Base-by-base conservation (phyloP, 176 grass and related monocot genomes). In the Guadua angustifolia region DNA sequence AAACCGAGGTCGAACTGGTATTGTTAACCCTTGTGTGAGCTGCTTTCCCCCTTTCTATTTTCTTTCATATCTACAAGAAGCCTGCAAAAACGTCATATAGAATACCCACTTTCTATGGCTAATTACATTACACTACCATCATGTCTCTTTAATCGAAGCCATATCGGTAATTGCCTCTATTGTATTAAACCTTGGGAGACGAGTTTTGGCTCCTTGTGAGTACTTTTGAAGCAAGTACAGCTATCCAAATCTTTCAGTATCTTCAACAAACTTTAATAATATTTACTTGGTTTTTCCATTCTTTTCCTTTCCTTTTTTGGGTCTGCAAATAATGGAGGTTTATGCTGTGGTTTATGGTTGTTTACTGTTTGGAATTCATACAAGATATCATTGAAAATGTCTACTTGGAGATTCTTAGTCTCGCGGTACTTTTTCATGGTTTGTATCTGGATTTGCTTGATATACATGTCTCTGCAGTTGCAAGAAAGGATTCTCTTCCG, bases 11-110 rank as follows among this genome's bases (percentile, higher is more conserved):
- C 29, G 29, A 29, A 29, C 0, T 1, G 29, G 0, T 29, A 29
- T 29, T 29, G 29, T 29, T 29, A 29, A 29, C 29, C 29, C 29
- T 29, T 17, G 71, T 71, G 43, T 47, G 77, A 84, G 51, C 64
- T 83, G 42, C 77, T 79, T 50, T 70, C 45, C 74, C 74, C 29
- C 4, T 64, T 55, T 17, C 62, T 60, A 42, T 76, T 71, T 84
- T 73, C 60, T 92, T 89, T 92, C 84, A 69, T 87, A 62, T 71
- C 35, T 49, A 77, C 81, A 89, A 73, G 84, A 73, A 73, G 76
- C 80, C 58, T 69, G 81, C 75, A 40, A 74, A 72, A 84, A 78
- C 19, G 65, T 60, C 58, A 78, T 36, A 46, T 73, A 56, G 51
- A 66, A 67, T 62, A 0, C 7, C 24, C 69, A 18, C 40, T 72